Conservation (phyloP, 2,329 filamentous ascomycete genomes). For the Malbranchea cinnamomea region DNA sequence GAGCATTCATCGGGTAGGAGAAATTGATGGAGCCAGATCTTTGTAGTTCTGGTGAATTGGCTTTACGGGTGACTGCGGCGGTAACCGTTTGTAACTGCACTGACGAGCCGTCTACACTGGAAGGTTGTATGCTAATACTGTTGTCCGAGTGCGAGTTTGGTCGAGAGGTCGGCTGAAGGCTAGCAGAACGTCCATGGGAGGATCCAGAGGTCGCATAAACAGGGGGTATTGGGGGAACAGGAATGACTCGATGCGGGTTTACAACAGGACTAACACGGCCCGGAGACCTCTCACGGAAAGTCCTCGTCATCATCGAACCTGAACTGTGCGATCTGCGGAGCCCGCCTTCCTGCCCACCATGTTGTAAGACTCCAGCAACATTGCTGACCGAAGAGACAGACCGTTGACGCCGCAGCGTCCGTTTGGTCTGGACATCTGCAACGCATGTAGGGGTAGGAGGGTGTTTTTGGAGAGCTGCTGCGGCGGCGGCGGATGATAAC, state of each 20-base stretch:
- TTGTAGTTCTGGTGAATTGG: conserved; percentile 19
- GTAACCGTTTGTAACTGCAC: too few species aligned
- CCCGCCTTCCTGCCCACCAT: conserved; percentile 24
- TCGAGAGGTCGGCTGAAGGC: conserved; percentile 36
- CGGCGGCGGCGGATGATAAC: conserved; percentile 73
- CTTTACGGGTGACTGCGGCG: conserved; percentile 10
- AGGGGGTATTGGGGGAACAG: conserved; percentile 58
- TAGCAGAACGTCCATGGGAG: conserved; percentile 31
- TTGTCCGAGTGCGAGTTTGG: conserved; percentile 11
- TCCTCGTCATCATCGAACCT: conserved; percentile 75
- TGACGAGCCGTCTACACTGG: too few species aligned
- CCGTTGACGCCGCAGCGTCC: conserved; percentile 56
- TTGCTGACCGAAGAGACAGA: conserved; percentile 56
- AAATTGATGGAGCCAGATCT: conserved; percentile 33
- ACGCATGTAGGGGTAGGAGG: conserved; percentile 67
- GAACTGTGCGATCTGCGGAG: conserved; percentile 54
- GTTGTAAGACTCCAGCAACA: conserved; percentile 26
- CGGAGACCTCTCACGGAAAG: conserved; percentile 66
- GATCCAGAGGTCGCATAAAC: conserved; percentile 24
- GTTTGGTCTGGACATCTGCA: conserved; percentile 73
- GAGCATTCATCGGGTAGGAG: conserved; percentile 29
- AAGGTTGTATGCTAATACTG: conserved; percentile 13
- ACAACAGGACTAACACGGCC: conserved; percentile 28
- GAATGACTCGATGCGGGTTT: conserved; percentile 40
- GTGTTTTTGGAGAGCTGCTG: conserved; percentile 65